phyloP scores from a whole-genome alignment of 2,329 filamentous ascomycete genomes.

The Pseudohalonectria lignicola region DNA sequence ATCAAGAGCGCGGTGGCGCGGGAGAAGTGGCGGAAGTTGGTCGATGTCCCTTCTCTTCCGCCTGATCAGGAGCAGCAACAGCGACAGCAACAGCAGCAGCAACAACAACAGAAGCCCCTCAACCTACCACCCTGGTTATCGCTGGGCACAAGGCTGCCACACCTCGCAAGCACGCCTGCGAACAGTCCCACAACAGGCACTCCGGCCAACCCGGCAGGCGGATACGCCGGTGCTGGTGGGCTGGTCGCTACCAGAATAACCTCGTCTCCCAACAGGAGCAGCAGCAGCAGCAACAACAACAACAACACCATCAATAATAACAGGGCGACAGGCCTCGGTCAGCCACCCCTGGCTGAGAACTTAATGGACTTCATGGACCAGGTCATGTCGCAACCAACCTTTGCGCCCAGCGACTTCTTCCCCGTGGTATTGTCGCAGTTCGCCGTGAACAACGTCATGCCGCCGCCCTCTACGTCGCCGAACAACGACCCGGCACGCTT shows the following conservation, averaged over 20 bases:
- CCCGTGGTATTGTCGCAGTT: constrained; percentile 9
- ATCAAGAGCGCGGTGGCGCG: constrained; percentile 35
- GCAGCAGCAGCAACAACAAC: constrained; percentile 5
- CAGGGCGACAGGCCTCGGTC: neutral
- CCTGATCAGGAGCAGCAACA: neutral
- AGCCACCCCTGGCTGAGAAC: constrained; percentile 2
- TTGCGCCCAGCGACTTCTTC: constrained; percentile 23
- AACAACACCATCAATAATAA: neutral
- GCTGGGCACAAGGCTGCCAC: neutral
- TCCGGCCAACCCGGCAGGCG: too few species aligned
- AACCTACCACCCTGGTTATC: neutral
- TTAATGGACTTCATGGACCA: constrained; percentile 21
- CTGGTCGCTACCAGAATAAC: neutral
- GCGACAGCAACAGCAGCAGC: neutral
- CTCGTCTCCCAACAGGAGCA: neutral
- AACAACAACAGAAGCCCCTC: neutral
- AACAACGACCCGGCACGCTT: too few species aligned
- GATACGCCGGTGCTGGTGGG: too few species aligned
- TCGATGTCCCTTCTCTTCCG: constrained; percentile 18
- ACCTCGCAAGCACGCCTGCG: neutral
- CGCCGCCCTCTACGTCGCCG: too few species aligned
- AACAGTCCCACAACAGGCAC: too few species aligned
- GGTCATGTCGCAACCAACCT: constrained; percentile 24
- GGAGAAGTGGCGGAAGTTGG: constrained; percentile 39
- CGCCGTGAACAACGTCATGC: constrained; percentile 6